A percentile compares a stretch with the other conserved stretches of the same genome.
Conservation (phyloP, 2,329 filamentous ascomycete species). For the Dendryphion nanum region DNA sequence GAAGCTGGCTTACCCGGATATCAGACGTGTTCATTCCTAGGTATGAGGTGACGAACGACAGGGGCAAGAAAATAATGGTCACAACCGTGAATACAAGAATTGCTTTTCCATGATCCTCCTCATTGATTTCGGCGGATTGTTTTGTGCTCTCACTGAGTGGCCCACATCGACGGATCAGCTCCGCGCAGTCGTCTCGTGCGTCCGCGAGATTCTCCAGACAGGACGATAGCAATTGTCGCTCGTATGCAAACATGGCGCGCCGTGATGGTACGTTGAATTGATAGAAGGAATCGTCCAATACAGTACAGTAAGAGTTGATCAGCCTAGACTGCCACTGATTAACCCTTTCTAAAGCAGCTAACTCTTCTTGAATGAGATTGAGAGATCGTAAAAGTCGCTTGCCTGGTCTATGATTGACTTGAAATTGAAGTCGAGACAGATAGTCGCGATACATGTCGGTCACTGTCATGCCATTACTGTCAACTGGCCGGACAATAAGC, state of each 20-base stretch:
- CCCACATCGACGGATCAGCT: conserved; percentile 23
- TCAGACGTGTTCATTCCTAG: conserved; percentile 44
- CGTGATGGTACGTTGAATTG: conserved; percentile 17
- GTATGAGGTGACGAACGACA: conserved; percentile 45
- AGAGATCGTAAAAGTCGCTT: conserved; percentile 33
- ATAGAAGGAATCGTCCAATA: conserved; percentile 27
- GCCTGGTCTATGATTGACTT: conserved; percentile 32
- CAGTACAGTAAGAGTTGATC: conserved; percentile 20
- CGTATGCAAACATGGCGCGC: conserved; percentile 19
- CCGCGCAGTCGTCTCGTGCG: conserved; percentile 20
- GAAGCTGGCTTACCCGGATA: too few species aligned
- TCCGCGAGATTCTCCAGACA: conserved; percentile 22
- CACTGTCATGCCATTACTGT: conserved; percentile 20
- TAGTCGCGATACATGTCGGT: conserved; percentile 33
- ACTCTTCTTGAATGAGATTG: conserved; percentile 34
- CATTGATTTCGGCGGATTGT: conserved; percentile 34
- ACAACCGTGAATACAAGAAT: conserved; percentile 47
- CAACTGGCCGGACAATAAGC: conserved; percentile 27
- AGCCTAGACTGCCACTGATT: conserved; percentile 28
- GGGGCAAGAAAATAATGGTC: conserved; percentile 45
- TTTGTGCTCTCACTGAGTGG: conserved; percentile 33
- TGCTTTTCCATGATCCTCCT: conserved; percentile 42
- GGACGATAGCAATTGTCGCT: conserved; percentile 18
- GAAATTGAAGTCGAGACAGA: conserved; percentile 32
- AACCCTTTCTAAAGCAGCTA: conserved; percentile 19